Evolutionary conservation across 2,329 filamentous ascomycete species (phyloP).

Genomic region (Pseudocercospora cruenta): DNA sequence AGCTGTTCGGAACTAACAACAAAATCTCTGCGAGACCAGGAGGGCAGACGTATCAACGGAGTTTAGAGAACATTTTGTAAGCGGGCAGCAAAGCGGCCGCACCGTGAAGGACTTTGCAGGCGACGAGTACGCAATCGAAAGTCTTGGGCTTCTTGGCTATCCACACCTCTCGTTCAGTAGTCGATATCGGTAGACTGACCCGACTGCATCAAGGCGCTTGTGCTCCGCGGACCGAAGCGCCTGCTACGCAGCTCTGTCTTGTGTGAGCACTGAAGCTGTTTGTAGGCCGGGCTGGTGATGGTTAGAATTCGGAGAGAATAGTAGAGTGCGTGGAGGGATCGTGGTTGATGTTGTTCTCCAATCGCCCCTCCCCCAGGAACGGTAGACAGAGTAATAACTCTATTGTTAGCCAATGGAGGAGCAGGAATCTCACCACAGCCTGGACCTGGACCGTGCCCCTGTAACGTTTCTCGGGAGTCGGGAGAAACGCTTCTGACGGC

Average conservation of each 20-base stretch:
- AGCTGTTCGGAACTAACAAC: too few species aligned
- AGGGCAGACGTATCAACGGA: too few species aligned
- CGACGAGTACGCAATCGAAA: neutral
- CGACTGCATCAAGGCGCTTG: neutral
- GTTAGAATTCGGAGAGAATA: neutral
- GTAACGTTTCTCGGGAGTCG: neutral
- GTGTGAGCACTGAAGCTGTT: neutral
- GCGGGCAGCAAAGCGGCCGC: neutral
- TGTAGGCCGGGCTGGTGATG: neutral
- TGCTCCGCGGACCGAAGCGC: neutral
- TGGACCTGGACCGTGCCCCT: neutral
- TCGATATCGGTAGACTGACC: neutral
- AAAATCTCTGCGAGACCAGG: too few species aligned
- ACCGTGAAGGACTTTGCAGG: neutral
- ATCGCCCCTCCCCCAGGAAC: neutral
- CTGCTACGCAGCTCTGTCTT: neutral
- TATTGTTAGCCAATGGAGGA: neutral
- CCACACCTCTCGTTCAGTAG: neutral
- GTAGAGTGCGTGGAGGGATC: constrained; percentile 20
- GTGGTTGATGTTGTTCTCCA: constrained; percentile 32
- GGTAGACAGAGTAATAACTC: neutral
- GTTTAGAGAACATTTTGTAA: neutral
- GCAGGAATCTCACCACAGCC: neutral
- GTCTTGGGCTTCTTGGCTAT: neutral
- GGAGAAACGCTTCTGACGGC: neutral